phyloP scores from a whole-genome alignment of 1,284 basidiomycete genomes.

The Phaffia rhodozyma region DNA sequence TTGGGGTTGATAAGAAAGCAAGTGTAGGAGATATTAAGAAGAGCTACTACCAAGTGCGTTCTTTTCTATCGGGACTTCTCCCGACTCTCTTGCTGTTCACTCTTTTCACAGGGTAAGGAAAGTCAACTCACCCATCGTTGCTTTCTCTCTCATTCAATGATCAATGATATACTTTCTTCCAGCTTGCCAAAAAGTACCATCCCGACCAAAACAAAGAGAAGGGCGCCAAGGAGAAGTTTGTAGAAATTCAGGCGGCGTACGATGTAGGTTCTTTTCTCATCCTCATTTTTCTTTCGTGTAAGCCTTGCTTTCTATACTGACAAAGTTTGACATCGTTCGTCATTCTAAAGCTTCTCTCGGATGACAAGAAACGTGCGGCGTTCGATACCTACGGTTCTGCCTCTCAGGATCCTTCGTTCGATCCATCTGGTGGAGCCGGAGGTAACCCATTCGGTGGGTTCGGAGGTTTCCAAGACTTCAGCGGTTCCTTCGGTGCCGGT shows the following conservation, averaged over 20 bases:
- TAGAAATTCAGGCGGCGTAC: slow-evolving; percentile 95
- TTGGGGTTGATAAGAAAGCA: slow-evolving; percentile 80
- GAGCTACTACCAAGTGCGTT: slow-evolving; percentile 75
- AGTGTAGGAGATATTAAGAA: slow-evolving; percentile 87
- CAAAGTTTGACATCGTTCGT: neutral
- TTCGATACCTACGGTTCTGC: slow-evolving; percentile 93
- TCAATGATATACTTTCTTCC: slow-evolving; percentile 15
- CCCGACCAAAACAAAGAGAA: slow-evolving; percentile 95
- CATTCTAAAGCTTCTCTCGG: slow-evolving; percentile 61
- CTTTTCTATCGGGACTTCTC: neutral
- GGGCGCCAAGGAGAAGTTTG: slow-evolving; percentile 79
- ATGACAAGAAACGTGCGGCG: slow-evolving; percentile 82
- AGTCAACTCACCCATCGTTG: neutral
- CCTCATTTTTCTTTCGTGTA: slow-evolving; percentile 19
- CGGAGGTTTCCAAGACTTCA: slow-evolving; percentile 55
- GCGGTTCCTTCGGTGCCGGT: slow-evolving; percentile 47
- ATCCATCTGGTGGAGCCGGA: slow-evolving; percentile 62
- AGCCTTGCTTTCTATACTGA: neutral
- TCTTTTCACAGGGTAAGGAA: neutral
- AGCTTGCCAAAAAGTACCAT: slow-evolving; percentile 97
- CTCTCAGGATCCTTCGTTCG: slow-evolving; percentile 85
- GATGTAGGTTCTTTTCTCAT: slow-evolving; percentile 52
- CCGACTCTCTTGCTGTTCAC: slow-evolving; percentile 15
- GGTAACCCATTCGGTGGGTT: slow-evolving; percentile 48
- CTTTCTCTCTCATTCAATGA: neutral